Evolutionary conservation across 2,329 filamentous ascomycete genomes (phyloP), one percentile per base, ranked within the genome.

Genomic region (Pleurostoma richardsiae): DNA sequence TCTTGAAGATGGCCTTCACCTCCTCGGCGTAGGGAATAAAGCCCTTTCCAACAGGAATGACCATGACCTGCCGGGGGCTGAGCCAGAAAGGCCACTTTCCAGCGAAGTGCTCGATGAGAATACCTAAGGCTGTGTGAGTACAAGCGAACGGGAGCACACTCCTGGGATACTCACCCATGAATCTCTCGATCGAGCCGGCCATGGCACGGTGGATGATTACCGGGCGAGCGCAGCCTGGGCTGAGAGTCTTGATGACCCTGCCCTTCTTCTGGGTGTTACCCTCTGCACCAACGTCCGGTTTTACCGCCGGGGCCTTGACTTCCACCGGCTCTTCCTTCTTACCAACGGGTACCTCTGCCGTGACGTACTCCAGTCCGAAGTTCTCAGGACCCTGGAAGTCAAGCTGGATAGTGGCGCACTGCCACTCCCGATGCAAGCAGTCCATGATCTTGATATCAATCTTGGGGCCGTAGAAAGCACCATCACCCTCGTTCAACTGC

Each of bases 381-480:
- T 90, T 90, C 58, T 86, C 76, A 2, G 86, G 86, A 26, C 88
- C 79, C 62, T 96, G 87, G 73, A 95, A 95, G 65, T 95, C 90
- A 46, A 95, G 81, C 71, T 97, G 92, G 56, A 97, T 50, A 8
- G 91, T 96, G 56, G 90, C 88, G 59, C 87, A 91, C 65, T 92
- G 86, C 71, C 83, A 86, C 49, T 55, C 88, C 64, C 91, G 82
- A 67, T 83, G 83, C 55, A 96, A 74, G 41, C 89, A 89, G 68
- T 96, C 92, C 44, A 84, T 85, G 60, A 99, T 91, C 51, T 89
- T 95, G 61, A 99, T 94, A 59, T 99, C 94, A 58, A 97, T 96
- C 80, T 99, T 99, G 44, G 94, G 94, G 2, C 94, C 94, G 66
- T 99, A 99, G 72, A 97, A 99, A 45, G 94, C 94, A 62, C 94